Conservation (phyloP, 2,329 filamentous ascomycete genomes). For the Aspergillus transmontanensis region DNA sequence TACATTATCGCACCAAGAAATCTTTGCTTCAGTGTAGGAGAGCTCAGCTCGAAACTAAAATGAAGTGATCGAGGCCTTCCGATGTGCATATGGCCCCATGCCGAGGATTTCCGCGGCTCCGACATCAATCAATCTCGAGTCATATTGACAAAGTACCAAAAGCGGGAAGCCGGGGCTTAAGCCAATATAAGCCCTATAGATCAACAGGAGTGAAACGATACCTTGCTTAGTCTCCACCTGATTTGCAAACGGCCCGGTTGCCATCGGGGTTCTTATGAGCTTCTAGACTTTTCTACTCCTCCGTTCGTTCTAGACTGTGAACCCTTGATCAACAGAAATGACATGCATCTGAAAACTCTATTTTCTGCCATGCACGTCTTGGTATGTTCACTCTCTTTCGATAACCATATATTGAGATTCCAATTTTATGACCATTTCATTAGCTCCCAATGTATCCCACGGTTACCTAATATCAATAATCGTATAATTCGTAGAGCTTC, state of each 20-base stretch:
- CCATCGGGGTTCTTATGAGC: background rate
- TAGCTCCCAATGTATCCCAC: background rate
- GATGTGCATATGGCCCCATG: background rate
- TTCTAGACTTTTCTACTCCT: background rate
- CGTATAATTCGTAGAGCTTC: background rate
- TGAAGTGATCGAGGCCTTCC: background rate
- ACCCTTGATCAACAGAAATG: background rate
- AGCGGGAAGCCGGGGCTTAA: background rate
- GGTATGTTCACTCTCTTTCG: background rate
- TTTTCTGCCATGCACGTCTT: background rate
- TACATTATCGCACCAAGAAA: background rate
- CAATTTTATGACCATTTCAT: background rate
- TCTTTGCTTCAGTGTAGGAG: background rate
- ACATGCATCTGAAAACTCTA: background rate
- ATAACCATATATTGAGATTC: background rate
- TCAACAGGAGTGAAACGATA: background rate
- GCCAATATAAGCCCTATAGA: background rate
- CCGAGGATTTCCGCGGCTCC: background rate
- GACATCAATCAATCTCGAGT: background rate
- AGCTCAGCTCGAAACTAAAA: background rate
- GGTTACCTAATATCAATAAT: background rate
- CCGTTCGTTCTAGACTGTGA: background rate
- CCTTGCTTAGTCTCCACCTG: background rate
- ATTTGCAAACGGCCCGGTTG: background rate
- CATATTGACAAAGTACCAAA: background rate